A percentile compares a stretch with the other conserved stretches of the same genome.
phyloP scores from a whole-genome alignment of 345 rosid genomes.

The Camelina neglecta region DNA sequence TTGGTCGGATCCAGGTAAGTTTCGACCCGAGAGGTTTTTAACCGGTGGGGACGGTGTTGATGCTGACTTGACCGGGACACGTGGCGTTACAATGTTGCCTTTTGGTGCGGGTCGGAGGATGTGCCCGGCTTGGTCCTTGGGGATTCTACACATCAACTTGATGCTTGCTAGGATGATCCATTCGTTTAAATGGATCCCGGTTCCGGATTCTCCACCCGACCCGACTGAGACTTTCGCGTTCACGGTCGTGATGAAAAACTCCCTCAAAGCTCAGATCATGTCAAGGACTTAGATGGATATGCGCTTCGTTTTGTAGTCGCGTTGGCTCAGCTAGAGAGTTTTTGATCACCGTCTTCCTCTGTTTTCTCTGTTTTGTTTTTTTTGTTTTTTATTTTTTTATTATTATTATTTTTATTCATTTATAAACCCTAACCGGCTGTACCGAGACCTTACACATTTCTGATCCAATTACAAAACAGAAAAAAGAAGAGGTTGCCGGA shows the following conservation, averaged over 20 bases:
- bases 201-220: constrained; percentile 70
- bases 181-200: constrained; percentile 74
- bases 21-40: constrained; percentile 84
- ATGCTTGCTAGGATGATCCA: constrained; percentile 89
- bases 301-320: background rate
- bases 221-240: constrained; percentile 86
- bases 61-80: constrained; percentile 83
- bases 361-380: too few species aligned
- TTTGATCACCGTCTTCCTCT: too few species aligned
- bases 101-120: constrained; percentile 95
- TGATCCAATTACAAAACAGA: too few species aligned
- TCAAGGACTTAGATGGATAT: constrained; percentile 50
- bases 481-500: too few species aligned
- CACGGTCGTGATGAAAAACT: constrained; percentile 89
- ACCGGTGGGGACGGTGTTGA: constrained; percentile 81
- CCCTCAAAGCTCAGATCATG: constrained; percentile 69
- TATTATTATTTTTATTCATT: too few species aligned
- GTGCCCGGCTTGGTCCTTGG: constrained; percentile 88
- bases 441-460: too few species aligned
- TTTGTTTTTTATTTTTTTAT: too few species aligned
- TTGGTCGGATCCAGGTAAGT: constrained; percentile 76
- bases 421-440: too few species aligned
- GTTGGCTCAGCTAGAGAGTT: too few species aligned
- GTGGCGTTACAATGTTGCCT: constrained; percentile 79
- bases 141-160: constrained; percentile 68